Percentiles rank a stretch among this genome's conserved stretches.
phyloP scores from a whole-genome alignment of 2,329 filamentous ascomycete species.

The Ceratocystis albifundus region DNA sequence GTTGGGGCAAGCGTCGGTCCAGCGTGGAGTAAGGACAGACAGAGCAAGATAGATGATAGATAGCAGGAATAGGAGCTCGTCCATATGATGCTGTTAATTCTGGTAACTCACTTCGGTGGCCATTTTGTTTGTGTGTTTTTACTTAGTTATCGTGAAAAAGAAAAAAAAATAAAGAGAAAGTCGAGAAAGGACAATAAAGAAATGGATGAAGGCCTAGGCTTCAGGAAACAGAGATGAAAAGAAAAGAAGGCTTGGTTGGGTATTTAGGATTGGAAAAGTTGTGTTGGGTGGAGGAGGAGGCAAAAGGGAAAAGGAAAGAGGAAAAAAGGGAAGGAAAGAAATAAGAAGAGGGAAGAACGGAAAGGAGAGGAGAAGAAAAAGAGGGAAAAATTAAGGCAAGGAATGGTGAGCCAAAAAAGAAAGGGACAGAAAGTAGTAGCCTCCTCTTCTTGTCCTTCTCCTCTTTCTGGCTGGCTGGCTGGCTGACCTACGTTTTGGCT shows the following conservation, averaged over 20 bases:
- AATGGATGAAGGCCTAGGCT: slow-evolving; percentile 21
- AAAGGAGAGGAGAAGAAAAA: slow-evolving; percentile 15
- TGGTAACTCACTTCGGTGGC: slow-evolving; percentile 48
- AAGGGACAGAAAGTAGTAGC: slow-evolving; percentile 11
- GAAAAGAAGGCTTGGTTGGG: slow-evolving; percentile 21
- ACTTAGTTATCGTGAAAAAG: slow-evolving; percentile 21
- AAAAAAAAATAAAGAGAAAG: slow-evolving; percentile 17
- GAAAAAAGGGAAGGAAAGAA: slow-evolving; percentile 13
- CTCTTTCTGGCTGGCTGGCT: neutral
- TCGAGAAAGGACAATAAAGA: slow-evolving; percentile 15
- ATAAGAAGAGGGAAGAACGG: neutral
- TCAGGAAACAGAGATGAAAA: slow-evolving; percentile 16
- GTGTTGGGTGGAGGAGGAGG: slow-evolving; percentile 14
- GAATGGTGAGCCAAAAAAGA: slow-evolving; percentile 9
- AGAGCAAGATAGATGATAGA: slow-evolving; percentile 20
- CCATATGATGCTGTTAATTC: neutral
- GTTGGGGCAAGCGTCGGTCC: neutral
- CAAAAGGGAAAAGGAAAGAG: slow-evolving; percentile 4
- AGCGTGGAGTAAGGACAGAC: neutral
- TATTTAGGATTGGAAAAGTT: slow-evolving; percentile 20
- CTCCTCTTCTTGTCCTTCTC: neutral
- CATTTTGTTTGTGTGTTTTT: slow-evolving; percentile 41
- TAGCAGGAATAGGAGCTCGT: slow-evolving; percentile 10
- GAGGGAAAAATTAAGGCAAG: slow-evolving; percentile 11
- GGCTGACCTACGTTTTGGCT: neutral